phyloP scores from a whole-genome alignment of 2,329 filamentous ascomycete species.

The Aspergillus nomiae region DNA sequence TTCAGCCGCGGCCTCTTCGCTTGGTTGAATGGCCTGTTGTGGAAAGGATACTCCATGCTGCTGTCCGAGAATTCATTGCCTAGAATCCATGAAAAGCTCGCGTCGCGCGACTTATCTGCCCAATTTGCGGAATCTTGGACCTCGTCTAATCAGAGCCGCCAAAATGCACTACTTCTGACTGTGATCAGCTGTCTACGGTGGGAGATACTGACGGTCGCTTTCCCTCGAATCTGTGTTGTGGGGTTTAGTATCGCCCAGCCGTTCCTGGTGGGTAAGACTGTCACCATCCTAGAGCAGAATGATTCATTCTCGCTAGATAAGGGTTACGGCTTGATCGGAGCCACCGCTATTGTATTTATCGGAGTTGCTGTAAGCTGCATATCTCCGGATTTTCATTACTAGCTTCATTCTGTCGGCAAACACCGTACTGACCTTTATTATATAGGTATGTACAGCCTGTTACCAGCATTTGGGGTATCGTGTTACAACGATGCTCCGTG shows the following conservation, averaged over 20 bases:
- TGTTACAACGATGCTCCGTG: conserved; percentile 21
- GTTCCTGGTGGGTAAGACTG: conserved; percentile 17
- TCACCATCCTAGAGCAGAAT: conserved; percentile 9
- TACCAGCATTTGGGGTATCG: conserved; percentile 18
- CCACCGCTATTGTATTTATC: conserved; percentile 13
- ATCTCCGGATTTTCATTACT: not conserved
- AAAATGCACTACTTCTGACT: conserved; percentile 15
- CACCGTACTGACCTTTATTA: not conserved
- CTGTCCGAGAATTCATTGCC: conserved; percentile 12
- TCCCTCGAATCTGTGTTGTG: conserved; percentile 19
- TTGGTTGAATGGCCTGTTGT: conserved; percentile 41
- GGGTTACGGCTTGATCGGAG: conserved; percentile 15
- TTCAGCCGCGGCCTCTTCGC: conserved; percentile 47
- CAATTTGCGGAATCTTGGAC: conserved; percentile 8
- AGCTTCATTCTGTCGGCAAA: not conserved
- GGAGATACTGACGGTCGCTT: conserved; percentile 16
- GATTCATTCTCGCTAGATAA: conserved; percentile 7
- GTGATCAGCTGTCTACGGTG: conserved; percentile 19
- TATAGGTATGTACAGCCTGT: conserved; percentile 15
- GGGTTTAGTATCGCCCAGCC: conserved; percentile 22
- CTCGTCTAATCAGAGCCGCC: conserved; percentile 1
- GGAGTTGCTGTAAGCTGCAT: conserved; percentile 14
- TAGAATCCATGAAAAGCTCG: conserved; percentile 10
- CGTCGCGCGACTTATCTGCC: not conserved
- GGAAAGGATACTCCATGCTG: conserved; percentile 14